Evolutionary conservation across 2,329 filamentous ascomycete species (phyloP), one percentile per base, ranked within the genome.

Genomic region (Myriosclerotinia curreyana): DNA sequence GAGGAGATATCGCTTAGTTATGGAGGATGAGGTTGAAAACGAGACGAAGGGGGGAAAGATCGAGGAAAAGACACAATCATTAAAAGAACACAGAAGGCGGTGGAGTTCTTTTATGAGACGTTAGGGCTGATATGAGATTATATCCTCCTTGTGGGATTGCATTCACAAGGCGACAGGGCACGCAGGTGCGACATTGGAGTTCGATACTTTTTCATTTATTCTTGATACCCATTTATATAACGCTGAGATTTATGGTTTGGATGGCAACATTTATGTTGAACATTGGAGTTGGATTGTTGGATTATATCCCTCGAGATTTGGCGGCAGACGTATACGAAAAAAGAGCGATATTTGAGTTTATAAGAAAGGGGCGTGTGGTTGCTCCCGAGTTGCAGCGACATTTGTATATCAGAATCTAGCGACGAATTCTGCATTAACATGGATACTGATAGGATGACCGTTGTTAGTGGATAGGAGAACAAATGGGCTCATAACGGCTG

Each of bases 1-100:
- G 65, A 79, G 86, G 20, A 79, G 86, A 20, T 88, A 88, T 73
- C 77, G 86, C 5, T 77, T 88, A 6, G 6, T 73, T 85, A 48
- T 65, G 55, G 71, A 67, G 36, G 66, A 70, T 22, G 65, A 68
- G 42, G 40, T 25, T 22, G 38, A 50, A 48, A 25, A 48, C 5
- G 31, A 49, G 49, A 44, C 20, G 25, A 62, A 22, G 20, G 49
- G 60, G 28, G 49, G 31, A 22, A 42, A 9, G 20, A 46, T 42
- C 11, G 12, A 60, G 38, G 46, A 40, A 15, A 50, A 28, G 22
- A 15, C 22, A 2, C 34, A 53, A 34, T 28, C 60, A 2, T 31
- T 38, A n/a, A 56, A 49, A n/a, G 20, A 28, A 40, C 44, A 51
- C 14, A 44, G 53, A 20, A 58, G 61, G 25, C 25, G 61, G 14